A percentile compares a stretch with the other conserved stretches of the same genome.
Evolutionary conservation across 768 basidiomycete genomes (phyloP).

Genomic region (Tephrocybe sp.): DNA sequence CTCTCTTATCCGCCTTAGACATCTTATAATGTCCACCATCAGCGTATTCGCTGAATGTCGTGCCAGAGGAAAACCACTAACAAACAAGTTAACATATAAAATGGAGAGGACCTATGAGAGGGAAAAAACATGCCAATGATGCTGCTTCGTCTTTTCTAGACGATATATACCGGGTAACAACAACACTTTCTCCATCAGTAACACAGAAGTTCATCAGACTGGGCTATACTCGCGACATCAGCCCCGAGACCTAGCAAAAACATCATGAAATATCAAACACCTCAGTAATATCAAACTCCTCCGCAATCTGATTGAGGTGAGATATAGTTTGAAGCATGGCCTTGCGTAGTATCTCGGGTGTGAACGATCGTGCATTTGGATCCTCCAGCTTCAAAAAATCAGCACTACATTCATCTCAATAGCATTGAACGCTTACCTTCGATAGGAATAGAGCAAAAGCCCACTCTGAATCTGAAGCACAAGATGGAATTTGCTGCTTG

Average conservation of each 20-base stretch:
- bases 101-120: neutral
- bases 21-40: slow-evolving; percentile 92
- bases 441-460: slow-evolving; percentile 91
- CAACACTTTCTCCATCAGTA: slow-evolving; percentile 91
- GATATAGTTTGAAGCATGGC: slow-evolving; percentile 91
- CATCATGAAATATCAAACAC: slow-evolving; percentile 35
- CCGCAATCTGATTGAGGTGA: slow-evolving; percentile 72
- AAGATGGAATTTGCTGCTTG: neutral
- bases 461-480: slow-evolving; percentile 88
- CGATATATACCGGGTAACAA: slow-evolving; percentile 94
- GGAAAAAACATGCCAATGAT: slow-evolving; percentile 57
- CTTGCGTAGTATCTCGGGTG: slow-evolving; percentile 65
- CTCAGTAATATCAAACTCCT: slow-evolving; percentile 73
- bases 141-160: slow-evolving; percentile 92
- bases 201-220: slow-evolving; percentile 95
- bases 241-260: neutral
- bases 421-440: slow-evolving; percentile 42
- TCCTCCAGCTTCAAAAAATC: slow-evolving; percentile 64
- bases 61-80: slow-evolving; percentile 95
- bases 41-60: slow-evolving; percentile 87
- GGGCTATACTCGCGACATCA: slow-evolving; percentile 46
- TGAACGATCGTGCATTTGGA: slow-evolving; percentile 74
- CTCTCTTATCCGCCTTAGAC: slow-evolving; percentile 93
- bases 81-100: slow-evolving; percentile 3
- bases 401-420: neutral